Evolutionary conservation across 257 asterid species (phyloP), one percentile per base, ranked within the genome.

Genomic region (Solanum tacnaense): DNA sequence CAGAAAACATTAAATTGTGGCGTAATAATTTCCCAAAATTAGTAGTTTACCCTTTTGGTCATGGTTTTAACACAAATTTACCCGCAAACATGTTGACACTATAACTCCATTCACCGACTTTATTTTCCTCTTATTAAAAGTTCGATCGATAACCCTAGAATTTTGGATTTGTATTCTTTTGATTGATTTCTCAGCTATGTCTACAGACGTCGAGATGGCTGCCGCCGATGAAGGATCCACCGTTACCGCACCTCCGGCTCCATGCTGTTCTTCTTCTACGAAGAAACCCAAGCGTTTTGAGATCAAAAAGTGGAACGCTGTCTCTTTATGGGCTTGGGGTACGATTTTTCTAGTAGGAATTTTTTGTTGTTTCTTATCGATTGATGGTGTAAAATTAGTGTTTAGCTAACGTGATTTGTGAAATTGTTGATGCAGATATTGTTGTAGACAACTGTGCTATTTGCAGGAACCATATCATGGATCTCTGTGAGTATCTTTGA

Each of bases 251-350:
- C 93, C 96, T 44, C 39, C 39, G 9, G 39, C 39, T 36, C 78
- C 89, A 21, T 68, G 20, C 84, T 1, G 36, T 36, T 70, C 94
- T 62, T 91, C 87, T 62, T 89, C 98, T 46, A 52, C 93, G 76
- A 96, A 94, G 91, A 96, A 94, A 87, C 88, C 92, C 15, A 94
- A 96, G 91, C 93, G 94, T 88, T 94, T 94, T 67, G 98, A 96
- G 96, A 92, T 96, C 87, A 96, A 94, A 86, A 94, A 94, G 93
- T 94, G 98, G 98, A 96, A 96, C 91, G 98, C 98, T 21, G 98
- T 96, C 52, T 84, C 98, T 29, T 95, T 95, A 11, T 94, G 98
- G 98, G 98, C 98, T 86, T 96, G 98, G 98, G 98, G 98, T 96
- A 15, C 21, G 76, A 13, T 56, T 56, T 20, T 20, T 56, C 25